Base-by-base conservation (phyloP, 345 rosid genomes). In the Toxicodendron radicans region DNA sequence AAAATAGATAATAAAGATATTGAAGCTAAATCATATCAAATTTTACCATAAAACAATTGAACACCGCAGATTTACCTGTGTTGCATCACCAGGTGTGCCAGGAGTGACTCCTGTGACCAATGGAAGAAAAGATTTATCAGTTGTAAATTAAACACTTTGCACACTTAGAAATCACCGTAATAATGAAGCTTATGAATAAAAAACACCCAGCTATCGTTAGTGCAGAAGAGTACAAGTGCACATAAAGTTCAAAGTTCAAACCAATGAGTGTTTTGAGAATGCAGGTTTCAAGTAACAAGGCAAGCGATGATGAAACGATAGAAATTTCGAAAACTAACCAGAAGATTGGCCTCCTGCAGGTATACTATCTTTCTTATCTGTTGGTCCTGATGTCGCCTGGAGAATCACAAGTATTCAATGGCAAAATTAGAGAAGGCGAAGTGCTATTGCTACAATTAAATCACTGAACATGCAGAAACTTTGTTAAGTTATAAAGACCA, bases 301-400 rank as follows among this genome's bases (percentile, higher is more conserved):
- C 24, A 24, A 24, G 18, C 41, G 43, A 60, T 61, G 43, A n/a
- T 59, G n/a, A 10, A 10, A 12, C 35, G 30, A 60, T 16, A 21
- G 20, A 13, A 72, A 58, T 33, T 45, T 48, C 11, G 53, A 68
- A 67, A 63, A 83, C 88, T 84, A 81, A 87, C 98, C 94, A 43
- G 90, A 79, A 56, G 92, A 81, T 83, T 86, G 90, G 53, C 81
- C 84, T 51, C 84, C 83, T 27, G 81, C 71, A 59, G 79, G 79
- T 32, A 66, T 77, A 77, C 54, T 73, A 18, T 83, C 58, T 75
- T 70, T 90, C 73, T 81, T 87, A 74, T 80, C 88, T 12, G 80
- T 75, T 63, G 77, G 54, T 73, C 81, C 94, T 21, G 88, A 65
- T 12, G 88, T 68, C 60, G 59, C 85, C 90, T 88, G 80, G 43